Percentiles rank a stretch among this genome's conserved stretches.
These are phyloP conservation scores for Pterocarpus macrocarpus DNA, from an alignment of 306 rosid species.

Conservation along the genomic window DNA sequence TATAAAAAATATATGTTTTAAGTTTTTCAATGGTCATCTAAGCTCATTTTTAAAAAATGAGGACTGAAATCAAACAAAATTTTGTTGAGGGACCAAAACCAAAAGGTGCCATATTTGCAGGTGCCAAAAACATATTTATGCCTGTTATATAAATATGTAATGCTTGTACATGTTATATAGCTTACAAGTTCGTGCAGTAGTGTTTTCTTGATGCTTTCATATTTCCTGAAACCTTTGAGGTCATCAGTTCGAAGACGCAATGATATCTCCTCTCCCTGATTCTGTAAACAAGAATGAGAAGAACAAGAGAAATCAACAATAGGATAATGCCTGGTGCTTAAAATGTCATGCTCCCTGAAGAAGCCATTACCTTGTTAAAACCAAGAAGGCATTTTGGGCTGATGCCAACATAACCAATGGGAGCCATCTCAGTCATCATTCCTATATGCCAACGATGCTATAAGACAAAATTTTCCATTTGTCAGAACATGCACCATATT, in stretches of 20 bases:
- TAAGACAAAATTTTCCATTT: constrained; percentile 44
- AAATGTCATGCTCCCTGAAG: neutral
- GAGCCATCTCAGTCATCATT: constrained; percentile 98
- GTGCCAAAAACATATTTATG: neutral
- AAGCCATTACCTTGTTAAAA: constrained; percentile 76
- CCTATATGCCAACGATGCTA: constrained; percentile 96
- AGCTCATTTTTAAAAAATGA: neutral
- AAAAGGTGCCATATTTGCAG: neutral
- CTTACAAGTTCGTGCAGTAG: constrained; percentile 98
- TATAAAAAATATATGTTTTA: neutral
- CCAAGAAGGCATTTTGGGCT: constrained; percentile 95
- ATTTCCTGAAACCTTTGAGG: constrained; percentile 91
- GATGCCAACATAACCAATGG: constrained; percentile 92
- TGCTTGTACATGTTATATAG: neutral
- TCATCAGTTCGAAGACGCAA: constrained; percentile 96
- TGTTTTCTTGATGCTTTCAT: constrained; percentile 87
- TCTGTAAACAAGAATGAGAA: constrained; percentile 59
- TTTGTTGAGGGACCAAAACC: neutral
- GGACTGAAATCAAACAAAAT: neutral
- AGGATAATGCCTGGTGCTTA: constrained; percentile 1
- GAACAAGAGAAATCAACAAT: constrained; percentile 24
- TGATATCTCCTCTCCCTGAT: constrained; percentile 94
- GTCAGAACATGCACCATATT: constrained; percentile 44
- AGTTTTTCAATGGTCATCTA: neutral
- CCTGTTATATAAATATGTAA: neutral